Evolutionary conservation across 1,284 basidiomycete species (phyloP), one percentile per base, ranked within the genome.

Genomic region (Heterobasidion parviporum): DNA sequence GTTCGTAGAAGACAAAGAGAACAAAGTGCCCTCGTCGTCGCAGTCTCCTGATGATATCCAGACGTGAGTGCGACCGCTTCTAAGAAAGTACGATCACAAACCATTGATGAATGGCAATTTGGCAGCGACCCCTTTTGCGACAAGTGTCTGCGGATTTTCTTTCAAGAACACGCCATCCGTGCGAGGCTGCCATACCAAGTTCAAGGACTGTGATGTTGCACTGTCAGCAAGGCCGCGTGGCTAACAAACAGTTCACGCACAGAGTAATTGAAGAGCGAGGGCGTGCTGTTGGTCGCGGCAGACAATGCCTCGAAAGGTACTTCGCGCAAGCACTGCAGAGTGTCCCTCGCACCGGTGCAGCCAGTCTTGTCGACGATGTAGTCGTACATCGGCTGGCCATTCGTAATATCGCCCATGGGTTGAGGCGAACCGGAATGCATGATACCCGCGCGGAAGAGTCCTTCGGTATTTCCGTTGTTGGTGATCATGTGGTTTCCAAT

Each of bases 261-360:
- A 20, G 54, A 56, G 34, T 59, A 57, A n/a, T 9, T 35, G 36
- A 57, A 53, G 12, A 61, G 32, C 32, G 50, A 57, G 6, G 67
- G 66, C 2, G 64, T 59, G 6, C 53, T 33, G 50, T 70, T 60
- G 14, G 70, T 62, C 1, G 71, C 71, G 0, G 52, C 61, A 53
- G 65, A 63, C 32, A 73, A 57, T 44, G 53, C 59, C 6, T 64
- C 64, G 44, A 61, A 67, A 1, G 72, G 67, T 0, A 69, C 70
- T 12, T 60, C 57, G n/a, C 73, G 69, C 43, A 79, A 67, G 51
- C 76, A 79, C 26, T 66, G 54, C 32, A 78, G 62, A 0, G 70
- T 70, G 56, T 76, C 71, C 0, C 47, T 46, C 0, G 70, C 58
- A 7, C 61, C 59, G 0, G 59, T 38, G 62, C 74, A 74, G 0